Evolutionary conservation across 768 basidiomycete species (phyloP), one percentile per base, ranked within the genome.

Genomic region (Hemileccinum rubropunctum): DNA sequence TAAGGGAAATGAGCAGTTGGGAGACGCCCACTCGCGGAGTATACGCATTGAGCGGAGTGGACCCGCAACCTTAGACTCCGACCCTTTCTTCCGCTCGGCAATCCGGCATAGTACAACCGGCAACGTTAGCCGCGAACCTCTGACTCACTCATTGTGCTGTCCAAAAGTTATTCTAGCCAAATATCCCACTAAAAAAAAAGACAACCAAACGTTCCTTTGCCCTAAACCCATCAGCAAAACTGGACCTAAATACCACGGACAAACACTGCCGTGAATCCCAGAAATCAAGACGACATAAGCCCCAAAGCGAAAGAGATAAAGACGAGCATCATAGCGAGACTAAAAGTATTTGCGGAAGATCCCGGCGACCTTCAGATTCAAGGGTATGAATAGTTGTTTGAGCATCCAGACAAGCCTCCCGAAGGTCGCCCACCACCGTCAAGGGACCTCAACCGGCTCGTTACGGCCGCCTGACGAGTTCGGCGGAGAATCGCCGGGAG

Each of bases 361-460:
- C 74, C 64, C 75, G 75, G 74, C 74, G 70, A 76, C 74, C 71
- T 67, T 76, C 66, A 74, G 72, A 59, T 71, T 59, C 58, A 75
- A 63, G 48, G 73, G 74, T 56, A 73, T 61, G 55, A 72, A 60
- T 47, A 73, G 52, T 42, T 71, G 73, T 60, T 66, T 65, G 54
- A 71, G 68, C 50, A 75, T 64, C 72, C 69, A 75, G 53, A 68
- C 67, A 58, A 75, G 63, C 54, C 61, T 62, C 67, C 74, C 68
- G 61, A 76, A 70, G 68, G 74, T 70, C 74, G 74, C 74, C 75
- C 74, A 71, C 72, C 65, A 74, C 69, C 73, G 74, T 76, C 74
- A 76, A 60, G 73, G 72, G 52, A 40, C 54, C 58, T 55, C 49
- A 39, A 42, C 59, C 32, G 47, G 48, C 47, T 52, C 60, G 34